Base-by-base conservation (phyloP, 2,329 filamentous ascomycete species). In the Fusarium caatingaense region DNA sequence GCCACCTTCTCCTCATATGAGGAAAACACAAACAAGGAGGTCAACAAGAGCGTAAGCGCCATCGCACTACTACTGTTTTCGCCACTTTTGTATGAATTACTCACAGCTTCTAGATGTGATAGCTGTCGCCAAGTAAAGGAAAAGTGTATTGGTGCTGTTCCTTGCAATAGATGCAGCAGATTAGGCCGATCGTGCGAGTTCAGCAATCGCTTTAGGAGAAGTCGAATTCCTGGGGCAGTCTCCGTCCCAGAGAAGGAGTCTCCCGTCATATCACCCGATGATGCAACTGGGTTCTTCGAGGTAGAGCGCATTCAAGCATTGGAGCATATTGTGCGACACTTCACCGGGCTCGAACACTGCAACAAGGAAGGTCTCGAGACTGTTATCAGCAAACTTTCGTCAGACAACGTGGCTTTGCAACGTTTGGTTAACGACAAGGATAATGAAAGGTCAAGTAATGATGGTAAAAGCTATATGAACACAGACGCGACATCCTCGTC, bases 41-140 rank as follows among this genome's bases (percentile, higher is more conserved):
- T 44, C 60, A 16, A 57, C 60, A 7, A 55, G 66, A 64, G 64
- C 64, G 64, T 68, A 23, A 42, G 64, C n/a, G 9, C 8, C 6
- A 18, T 18, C 30, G 15, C 5, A n/a, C n/a, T n/a, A n/a, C 16
- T 16, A 15, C 7, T 13, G 13, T 9, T 21, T 28, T 20, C 3
- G 5, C 21, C 18, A 4, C 15, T 25, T 25, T 20, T 25, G 25
- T 16, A 23, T 27, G 16, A 15, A 15, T 37, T 6, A 45, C 41
- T 40, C 9, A 9, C n/a, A 46, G 0, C 8, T 3, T 16, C 11
- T 28, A 74, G 72, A n/a, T 74, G 72, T 27, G 69, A 73, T n/a
- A 50, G 65, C 46, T 74, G 72, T 16, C 62, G 72, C 15, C 58
- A 66, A 11, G 61, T 73, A 7, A 73, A 72, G n/a, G 71, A 74